Percentiles rank a stretch among this genome's conserved stretches.
Evolutionary conservation across 768 basidiomycete genomes (phyloP).

Genomic region (Suillus sp.): DNA sequence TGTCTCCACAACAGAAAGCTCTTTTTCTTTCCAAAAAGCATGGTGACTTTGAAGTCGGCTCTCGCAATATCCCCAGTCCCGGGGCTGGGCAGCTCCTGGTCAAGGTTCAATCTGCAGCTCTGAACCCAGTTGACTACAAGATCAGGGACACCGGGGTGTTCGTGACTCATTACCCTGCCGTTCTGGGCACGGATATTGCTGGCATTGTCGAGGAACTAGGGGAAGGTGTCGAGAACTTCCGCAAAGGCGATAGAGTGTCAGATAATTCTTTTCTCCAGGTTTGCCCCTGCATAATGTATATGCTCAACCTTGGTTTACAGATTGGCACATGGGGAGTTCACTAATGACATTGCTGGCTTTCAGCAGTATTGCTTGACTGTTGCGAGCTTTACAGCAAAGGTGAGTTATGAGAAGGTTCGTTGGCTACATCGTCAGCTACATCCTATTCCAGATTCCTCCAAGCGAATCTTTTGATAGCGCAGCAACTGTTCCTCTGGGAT

Average conservation of each 20-base stretch:
- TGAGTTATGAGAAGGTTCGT: constrained; percentile 13
- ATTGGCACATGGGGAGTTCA: constrained; percentile 34
- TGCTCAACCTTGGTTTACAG: constrained; percentile 25
- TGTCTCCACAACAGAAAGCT: constrained; percentile 34
- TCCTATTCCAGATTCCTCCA: constrained; percentile 41
- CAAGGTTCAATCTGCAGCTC: constrained; percentile 39
- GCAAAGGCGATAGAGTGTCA: constrained; percentile 45
- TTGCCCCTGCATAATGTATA: constrained; percentile 15
- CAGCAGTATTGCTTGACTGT: constrained; percentile 44
- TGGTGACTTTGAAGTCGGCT: constrained; percentile 33
- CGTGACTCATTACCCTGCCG: constrained; percentile 36
- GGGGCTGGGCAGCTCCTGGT: constrained; percentile 44
- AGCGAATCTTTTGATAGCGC: constrained; percentile 47
- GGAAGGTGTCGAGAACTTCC: constrained; percentile 35
- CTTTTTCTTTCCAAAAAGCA: constrained; percentile 29
- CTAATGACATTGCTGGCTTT: constrained; percentile 32
- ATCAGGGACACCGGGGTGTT: constrained; percentile 36
- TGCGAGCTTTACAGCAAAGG: constrained; percentile 41
- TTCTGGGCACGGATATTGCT: constrained; percentile 39
- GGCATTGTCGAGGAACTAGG: constrained; percentile 45
- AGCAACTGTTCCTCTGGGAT: constrained; percentile 47
- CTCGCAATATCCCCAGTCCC: constrained; percentile 34
- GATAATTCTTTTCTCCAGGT: constrained; percentile 11
- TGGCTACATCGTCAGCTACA: neutral
- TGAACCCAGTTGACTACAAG: constrained; percentile 52